These are phyloP conservation scores for Fonsecaea pugnacius DNA, from an alignment of 2,329 filamentous ascomycete species.

Conservation along the genomic window DNA sequence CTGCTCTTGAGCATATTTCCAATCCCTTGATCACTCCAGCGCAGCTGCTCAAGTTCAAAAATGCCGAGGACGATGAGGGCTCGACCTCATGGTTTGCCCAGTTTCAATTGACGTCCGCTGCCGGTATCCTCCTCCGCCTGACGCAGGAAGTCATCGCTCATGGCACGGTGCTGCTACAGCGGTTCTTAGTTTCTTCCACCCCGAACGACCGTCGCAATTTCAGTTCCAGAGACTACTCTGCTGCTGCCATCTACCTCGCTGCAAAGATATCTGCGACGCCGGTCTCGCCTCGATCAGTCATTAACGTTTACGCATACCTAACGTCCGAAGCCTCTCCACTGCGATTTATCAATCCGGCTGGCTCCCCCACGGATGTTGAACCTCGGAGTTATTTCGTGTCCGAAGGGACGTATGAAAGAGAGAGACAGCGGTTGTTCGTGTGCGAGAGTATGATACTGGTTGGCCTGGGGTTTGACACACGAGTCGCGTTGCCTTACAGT, in stretches of 20 bases:
- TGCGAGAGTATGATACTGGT: slow-evolving; percentile 78
- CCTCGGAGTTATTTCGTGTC: slow-evolving; percentile 69
- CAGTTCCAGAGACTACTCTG: slow-evolving; percentile 71
- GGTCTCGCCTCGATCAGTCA: slow-evolving; percentile 75
- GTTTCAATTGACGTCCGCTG: slow-evolving; percentile 52
- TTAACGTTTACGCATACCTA: slow-evolving; percentile 85
- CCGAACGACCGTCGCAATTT: slow-evolving; percentile 21
- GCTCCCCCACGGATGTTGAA: slow-evolving; percentile 41
- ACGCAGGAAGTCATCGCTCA: slow-evolving; percentile 85
- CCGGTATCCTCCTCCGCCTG: slow-evolving; percentile 73
- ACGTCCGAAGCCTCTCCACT: slow-evolving; percentile 61
- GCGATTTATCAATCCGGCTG: slow-evolving; percentile 47
- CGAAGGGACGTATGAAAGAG: slow-evolving; percentile 71
- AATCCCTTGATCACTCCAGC: slow-evolving; percentile 53
- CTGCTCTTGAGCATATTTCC: slow-evolving; percentile 36
- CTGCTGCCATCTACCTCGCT: slow-evolving; percentile 77
- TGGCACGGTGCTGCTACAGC: slow-evolving; percentile 78
- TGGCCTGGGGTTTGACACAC: slow-evolving; percentile 77
- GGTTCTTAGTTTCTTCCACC: slow-evolving; percentile 51
- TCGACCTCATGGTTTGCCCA: slow-evolving; percentile 52
- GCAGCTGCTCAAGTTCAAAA: slow-evolving; percentile 45
- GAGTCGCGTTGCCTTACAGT: slow-evolving; percentile 82
- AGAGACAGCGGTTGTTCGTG: slow-evolving; percentile 68
- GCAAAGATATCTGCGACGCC: slow-evolving; percentile 81
- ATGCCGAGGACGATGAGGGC: slow-evolving; percentile 44